Percentiles rank a stretch among this genome's conserved stretches.
Conservation (phyloP, 1,284 basidiomycete species). For the Ceratobasidium sp. region DNA sequence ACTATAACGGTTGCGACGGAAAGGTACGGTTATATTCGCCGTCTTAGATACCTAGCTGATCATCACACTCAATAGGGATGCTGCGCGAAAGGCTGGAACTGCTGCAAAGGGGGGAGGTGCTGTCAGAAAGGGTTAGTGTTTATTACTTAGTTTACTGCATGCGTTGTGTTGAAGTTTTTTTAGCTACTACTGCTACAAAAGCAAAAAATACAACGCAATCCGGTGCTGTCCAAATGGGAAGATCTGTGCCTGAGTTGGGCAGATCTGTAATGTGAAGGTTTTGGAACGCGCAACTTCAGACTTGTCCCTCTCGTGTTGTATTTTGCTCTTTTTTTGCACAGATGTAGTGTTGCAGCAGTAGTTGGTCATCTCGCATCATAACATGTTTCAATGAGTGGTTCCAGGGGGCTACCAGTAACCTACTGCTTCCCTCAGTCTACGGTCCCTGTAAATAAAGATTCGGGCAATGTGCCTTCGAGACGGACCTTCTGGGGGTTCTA, state of each 20-base stretch:
- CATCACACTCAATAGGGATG: not conserved
- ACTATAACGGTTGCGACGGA: conserved; percentile 14
- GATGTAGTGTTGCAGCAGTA: not conserved
- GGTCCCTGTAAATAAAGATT: too few species aligned
- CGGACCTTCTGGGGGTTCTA: too few species aligned
- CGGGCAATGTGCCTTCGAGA: too few species aligned
- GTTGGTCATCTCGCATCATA: not conserved
- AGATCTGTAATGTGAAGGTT: not conserved
- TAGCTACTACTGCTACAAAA: conserved; percentile 6
- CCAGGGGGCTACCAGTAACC: too few species aligned
- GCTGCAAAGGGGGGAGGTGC: conserved; percentile 19
- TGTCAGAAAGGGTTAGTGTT: not conserved
- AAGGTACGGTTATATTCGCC: not conserved
- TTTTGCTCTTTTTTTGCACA: not conserved
- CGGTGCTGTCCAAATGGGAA: conserved; percentile 21
- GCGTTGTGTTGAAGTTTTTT: not conserved
- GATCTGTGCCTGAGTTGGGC: not conserved
- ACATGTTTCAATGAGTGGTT: too few species aligned
- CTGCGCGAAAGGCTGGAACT: conserved; percentile 16
- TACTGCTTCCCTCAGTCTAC: too few species aligned
- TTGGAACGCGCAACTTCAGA: not conserved
- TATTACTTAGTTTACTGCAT: not conserved
- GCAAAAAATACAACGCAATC: not conserved
- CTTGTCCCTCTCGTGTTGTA: not conserved
- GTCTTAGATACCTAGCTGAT: not conserved